phyloP scores from a whole-genome alignment of 2,329 filamentous ascomycete genomes.

The Aspergillus sp. region DNA sequence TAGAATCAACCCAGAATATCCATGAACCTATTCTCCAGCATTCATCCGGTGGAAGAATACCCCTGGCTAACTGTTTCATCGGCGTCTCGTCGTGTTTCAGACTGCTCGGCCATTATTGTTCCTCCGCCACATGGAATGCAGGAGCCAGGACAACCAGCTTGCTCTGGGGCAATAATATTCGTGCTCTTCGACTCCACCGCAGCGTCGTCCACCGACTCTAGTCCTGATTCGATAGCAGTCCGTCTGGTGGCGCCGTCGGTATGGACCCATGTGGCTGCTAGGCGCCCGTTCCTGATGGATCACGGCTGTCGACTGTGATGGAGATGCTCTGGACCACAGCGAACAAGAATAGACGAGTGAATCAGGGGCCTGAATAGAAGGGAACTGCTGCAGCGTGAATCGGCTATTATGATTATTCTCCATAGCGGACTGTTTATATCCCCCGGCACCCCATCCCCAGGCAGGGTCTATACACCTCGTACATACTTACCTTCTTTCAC shows the following conservation, averaged over 20 bases:
- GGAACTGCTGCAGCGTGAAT: too few relatives aligned
- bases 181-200: background rate
- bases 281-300: background rate
- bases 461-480: background rate
- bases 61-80: background rate
- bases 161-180: background rate
- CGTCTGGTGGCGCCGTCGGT: background rate
- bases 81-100: background rate
- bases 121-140: background rate
- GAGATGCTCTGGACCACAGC: background rate
- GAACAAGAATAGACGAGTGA: background rate
- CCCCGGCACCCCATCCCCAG: background rate
- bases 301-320: background rate
- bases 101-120: background rate
- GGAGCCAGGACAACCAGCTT: background rate
- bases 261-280: background rate
- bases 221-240: background rate
- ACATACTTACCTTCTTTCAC: conserved; percentile 4
- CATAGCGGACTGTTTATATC: too few relatives aligned
- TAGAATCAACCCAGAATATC: too few relatives aligned
- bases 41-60: background rate
- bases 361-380: background rate
- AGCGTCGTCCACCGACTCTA: background rate
- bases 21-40: too few relatives aligned
- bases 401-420: too few relatives aligned